Evolutionary conservation across 2,329 filamentous ascomycete species (phyloP), one percentile per base, ranked within the genome.

Genomic region (Pezicula neosporulosa): DNA sequence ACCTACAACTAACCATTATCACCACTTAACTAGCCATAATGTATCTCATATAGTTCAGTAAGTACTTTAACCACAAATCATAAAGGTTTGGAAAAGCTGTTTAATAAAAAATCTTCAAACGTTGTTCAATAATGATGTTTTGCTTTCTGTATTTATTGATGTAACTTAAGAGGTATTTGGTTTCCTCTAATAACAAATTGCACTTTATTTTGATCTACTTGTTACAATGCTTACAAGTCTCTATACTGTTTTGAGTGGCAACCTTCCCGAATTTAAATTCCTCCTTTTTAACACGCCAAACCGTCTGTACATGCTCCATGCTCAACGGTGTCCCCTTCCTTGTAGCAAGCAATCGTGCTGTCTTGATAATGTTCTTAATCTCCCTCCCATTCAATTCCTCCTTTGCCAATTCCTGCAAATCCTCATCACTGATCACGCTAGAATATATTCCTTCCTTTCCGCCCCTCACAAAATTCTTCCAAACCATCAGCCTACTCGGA

Each of bases 281-380:
- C 2, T 18, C 10, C 36, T 38, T 15, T 12, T 38, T 38, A 12
- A 38, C 36, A n/a, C 36, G 15, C 36, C 36, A 38, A 38, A 38
- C 36, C 6, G 36, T 38, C 36, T 38, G 36, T 18, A 38, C 6
- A 38, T 10, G 36, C 47, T 49, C 24, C 41, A 30, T 44, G 33
- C 21, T 33, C 24, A 45, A 45, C 16, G 19, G 43, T 16, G 19
- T 45, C 43, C 43, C 43, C 51, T 62, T 55, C 12, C 53, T 51
- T 7, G 59, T 56, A 16, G 62, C 60, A 42, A 65, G 49, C 30
- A 60, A 60, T 12, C 56, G 51, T 6, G 57, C 57, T 1, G 62
- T 65, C 48, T 60, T 45, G 24, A 45, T 27, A 33, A 30, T 30
- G 16, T 45, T 45, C 43, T 45, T 45, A 30, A 45, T 45, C 28